Evolutionary conservation across 1,284 basidiomycete species (phyloP).

Genomic region (Sphaerobolus stellatus): DNA sequence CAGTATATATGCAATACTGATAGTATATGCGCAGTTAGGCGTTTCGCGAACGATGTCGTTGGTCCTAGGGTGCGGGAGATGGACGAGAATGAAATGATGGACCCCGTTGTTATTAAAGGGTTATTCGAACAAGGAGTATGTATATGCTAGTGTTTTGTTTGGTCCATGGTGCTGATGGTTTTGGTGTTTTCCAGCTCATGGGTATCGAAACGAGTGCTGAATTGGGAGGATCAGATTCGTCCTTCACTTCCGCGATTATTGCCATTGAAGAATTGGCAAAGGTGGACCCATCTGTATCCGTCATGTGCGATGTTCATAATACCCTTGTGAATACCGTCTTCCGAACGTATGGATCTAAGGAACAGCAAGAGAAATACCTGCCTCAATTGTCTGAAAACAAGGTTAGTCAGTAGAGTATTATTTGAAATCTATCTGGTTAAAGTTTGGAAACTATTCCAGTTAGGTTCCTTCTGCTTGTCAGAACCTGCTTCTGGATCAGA

Average conservation of each 20-base stretch:
- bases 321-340: constrained; percentile 96
- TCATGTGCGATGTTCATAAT: constrained; percentile 98
- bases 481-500: constrained; percentile 94
- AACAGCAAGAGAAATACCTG: constrained; percentile 87
- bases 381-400: constrained; percentile 79
- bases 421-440: background rate
- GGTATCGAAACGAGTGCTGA: constrained; percentile 90
- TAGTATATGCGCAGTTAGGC: constrained; percentile 56
- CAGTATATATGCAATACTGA: constrained; percentile 3
- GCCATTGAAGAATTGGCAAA: constrained; percentile 97
- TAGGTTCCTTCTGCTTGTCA: constrained; percentile 95
- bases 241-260: constrained; percentile 95
- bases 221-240: constrained; percentile 84
- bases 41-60: constrained; percentile 88
- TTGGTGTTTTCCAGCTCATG: constrained; percentile 71
- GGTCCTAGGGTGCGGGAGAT: constrained; percentile 91
- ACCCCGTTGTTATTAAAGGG: constrained; percentile 82
- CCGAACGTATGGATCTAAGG: constrained; percentile 81
- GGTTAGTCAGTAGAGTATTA: constrained; percentile 43
- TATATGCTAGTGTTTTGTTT: background rate
- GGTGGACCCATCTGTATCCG: constrained; percentile 94
- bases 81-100: constrained; percentile 98
- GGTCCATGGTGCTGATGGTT: background rate
- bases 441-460: constrained; percentile 43
- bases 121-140: constrained; percentile 94